Evolutionary conservation across 2,329 filamentous ascomycete genomes (phyloP), one percentile per base, ranked within the genome.

Genomic region (Hymenotorrendiella dingleyae): DNA sequence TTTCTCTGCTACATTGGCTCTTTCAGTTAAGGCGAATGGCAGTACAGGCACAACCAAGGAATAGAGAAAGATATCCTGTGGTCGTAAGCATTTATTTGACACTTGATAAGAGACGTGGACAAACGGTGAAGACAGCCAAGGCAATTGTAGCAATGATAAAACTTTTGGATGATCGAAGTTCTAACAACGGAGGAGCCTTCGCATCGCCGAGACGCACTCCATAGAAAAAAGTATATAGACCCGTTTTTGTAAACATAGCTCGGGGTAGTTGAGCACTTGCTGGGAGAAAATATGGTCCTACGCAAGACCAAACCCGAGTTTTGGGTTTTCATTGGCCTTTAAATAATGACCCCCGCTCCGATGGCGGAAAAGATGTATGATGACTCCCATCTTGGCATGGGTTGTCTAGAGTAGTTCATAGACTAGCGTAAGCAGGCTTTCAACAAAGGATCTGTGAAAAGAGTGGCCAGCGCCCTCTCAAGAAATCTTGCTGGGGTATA

Each of bases 31-130:
- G 4, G 81, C 78, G 49, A 83, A 87, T 0, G 84, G 84, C 6
- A 86, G 71, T 11, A 87, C 82, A 0, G 84, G 84, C 0, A 86
- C 76, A 23, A 87, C 74, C 16, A 81, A 61, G 8, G 70, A 75
- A 51, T 81, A 82, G 27, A 76, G 67, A 53, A 82, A 79, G 54
- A 81, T 76, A 58, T 82, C 79, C 54, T 49, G 33, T 44, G 32
- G 11, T 26, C 9, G 11, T 47, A 17, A 40, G 36, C 29, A 19
- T 23, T 10, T 7, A 20, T 23, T 4, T 19, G 12, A 12, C 14
- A 33, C n/a, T n/a, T n/a, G n/a, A 16, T 4, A 20, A 12, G 3
- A 29, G 12, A 23, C 10, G n/a, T 20, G 4, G 10, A 49, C 41
- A 14, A 40, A 56, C 48, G 21, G 56, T 57, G 27, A 58, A 57